These are phyloP conservation scores for Silene noctiflora DNA, from an alignment of 179 eudicot species.

Conservation along the genomic window DNA sequence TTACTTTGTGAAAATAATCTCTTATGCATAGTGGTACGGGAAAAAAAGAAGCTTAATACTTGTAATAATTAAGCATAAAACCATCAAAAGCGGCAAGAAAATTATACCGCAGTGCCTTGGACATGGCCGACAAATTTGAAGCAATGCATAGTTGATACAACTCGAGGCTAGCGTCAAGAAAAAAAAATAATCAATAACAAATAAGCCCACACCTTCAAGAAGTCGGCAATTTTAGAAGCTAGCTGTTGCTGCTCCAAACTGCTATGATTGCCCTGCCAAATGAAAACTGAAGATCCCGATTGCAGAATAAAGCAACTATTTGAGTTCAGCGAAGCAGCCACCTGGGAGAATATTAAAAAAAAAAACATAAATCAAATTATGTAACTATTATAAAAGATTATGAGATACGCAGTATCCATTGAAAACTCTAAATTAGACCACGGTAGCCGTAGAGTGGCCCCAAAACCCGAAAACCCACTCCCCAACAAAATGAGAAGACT, in stretches of 20 bases:
- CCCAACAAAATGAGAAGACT: background rate
- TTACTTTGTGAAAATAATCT: background rate
- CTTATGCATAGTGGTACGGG: background rate
- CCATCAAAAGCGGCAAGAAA: background rate
- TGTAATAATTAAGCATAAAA: background rate
- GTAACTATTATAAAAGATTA: background rate
- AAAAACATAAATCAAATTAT: constrained; percentile 2
- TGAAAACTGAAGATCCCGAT: constrained; percentile 68
- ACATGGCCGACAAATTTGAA: background rate
- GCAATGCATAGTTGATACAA: background rate
- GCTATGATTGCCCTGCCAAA: constrained; percentile 89
- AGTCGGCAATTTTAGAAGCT: constrained; percentile 78
- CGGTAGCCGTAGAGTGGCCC: background rate
- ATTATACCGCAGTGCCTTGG: background rate
- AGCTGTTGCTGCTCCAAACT: constrained; percentile 87
- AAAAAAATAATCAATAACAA: background rate
- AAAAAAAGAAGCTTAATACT: background rate
- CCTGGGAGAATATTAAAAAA: constrained; percentile 35
- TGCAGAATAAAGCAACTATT: constrained; percentile 81
- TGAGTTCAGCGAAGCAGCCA: constrained; percentile 72
- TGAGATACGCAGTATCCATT: background rate
- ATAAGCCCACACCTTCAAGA: constrained; percentile 59
- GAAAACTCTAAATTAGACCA: background rate
- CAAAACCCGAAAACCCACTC: background rate
- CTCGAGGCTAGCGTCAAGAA: background rate